Evolutionary conservation across 2,329 filamentous ascomycete genomes (phyloP).

Genomic region (Pseudogymnoascus sp.): DNA sequence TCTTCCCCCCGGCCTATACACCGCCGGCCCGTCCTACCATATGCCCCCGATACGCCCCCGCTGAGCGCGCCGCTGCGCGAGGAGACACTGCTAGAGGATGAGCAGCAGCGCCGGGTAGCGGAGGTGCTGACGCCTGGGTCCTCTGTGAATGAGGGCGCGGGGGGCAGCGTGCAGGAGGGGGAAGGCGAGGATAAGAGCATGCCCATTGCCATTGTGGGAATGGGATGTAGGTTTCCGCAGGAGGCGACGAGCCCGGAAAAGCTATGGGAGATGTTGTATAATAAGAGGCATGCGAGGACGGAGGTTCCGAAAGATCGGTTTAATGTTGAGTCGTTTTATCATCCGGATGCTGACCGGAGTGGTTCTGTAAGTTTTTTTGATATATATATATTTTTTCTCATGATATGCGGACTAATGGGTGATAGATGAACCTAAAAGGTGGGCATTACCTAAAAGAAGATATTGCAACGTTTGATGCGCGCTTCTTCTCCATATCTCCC

Average conservation of each 20-base stretch:
- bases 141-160: not conserved
- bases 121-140: not conserved
- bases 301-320: constrained; percentile 34
- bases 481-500: constrained; percentile 19
- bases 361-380: constrained; percentile 24
- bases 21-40: not conserved
- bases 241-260: constrained; percentile 33
- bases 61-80: not conserved
- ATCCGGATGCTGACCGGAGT: constrained; percentile 38
- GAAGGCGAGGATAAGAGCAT: not conserved
- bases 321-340: constrained; percentile 48
- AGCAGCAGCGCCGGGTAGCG: not conserved
- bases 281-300: constrained; percentile 34
- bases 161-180: not conserved
- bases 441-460: constrained; percentile 21
- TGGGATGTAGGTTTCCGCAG: constrained; percentile 34
- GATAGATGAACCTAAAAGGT: constrained; percentile 18
- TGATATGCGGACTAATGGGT: not conserved
- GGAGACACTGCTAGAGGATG: not conserved
- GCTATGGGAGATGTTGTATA: constrained; percentile 36
- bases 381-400: too few species aligned
- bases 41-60: not conserved
- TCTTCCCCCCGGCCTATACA: not conserved
- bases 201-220: constrained; percentile 34
- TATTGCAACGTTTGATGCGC: constrained; percentile 20